Base-by-base conservation (phyloP, 2,329 filamentous ascomycete species). In the Neoscytalidium dimidiatum region DNA sequence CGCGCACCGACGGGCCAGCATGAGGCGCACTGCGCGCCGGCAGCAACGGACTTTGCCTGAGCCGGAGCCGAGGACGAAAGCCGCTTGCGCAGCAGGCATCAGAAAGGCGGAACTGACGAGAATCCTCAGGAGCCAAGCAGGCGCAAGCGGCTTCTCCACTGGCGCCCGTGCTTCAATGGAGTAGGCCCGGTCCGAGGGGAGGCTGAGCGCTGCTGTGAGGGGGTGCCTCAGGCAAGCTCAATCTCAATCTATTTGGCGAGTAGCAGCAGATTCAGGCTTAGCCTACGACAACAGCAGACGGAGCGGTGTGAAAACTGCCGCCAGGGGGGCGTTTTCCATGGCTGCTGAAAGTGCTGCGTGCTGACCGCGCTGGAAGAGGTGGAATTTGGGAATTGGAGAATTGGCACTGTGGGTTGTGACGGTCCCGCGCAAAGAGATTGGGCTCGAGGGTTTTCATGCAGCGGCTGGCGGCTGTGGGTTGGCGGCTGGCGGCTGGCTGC, bases 61-160 rank as follows among this genome's bases (percentile, higher is more conserved):
- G 56, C 38, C 56, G 56, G 56, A 60, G 41, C 56, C 56, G 56
- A 46, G 56, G 44, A 29, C 29, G 49, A 33, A 19, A 44, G 56
- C 56, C 53, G 38, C 53, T 57, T 21, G 56, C 26, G 56, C 38
- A 44, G 53, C 53, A 29, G 31, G 56, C 56, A 33, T 46, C 56
- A 33, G 28, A 57, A 46, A 19, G 53, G 53, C 53, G 53, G 53
- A 57, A 31, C 56, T 44, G 56, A 46, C 28, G 56, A 60, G 56
- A 60, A 60, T 60, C 56, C 56, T 60, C 38, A 60, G 56, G 56
- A 60, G 56, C 53, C 53, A 58, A 58, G 53, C 35, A 58, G 35
- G 53, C 53, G 38, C 53, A 44, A 58, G 53, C 53, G 35, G 53
- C 56, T 46, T 60, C 56, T 60, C 56, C 56, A 60, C 56, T 46